Evolutionary conservation across 495 filamentous ascomycete genomes (phyloP), one percentile per base, ranked within the genome.

Genomic region (Immersiella caudata): DNA sequence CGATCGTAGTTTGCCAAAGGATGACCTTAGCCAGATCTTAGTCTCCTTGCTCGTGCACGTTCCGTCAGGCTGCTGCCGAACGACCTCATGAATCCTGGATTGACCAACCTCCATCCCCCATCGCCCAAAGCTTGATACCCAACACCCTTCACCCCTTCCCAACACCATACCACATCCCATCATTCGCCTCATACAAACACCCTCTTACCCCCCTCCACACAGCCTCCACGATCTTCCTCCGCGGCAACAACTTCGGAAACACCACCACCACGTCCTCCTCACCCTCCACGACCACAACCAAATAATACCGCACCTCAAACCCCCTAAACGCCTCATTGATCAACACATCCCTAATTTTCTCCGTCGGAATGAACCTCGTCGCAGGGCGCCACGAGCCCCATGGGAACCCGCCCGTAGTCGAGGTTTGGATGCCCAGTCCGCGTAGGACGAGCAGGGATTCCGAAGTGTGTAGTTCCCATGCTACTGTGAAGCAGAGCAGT

Each of bases 301-400:
- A 81, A 77, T 97, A 97, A 75, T 93, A 96, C 62, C 90, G 81
- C 57, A 97, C 94, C 78, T 93, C 92, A 75, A 97, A 96, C 50
- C 95, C 94, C 67, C 87, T 87, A 79, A 98, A 98, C 35, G 94
- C 95, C 78, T 99, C 95, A 77, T 97, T 93, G 55, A 99, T 91
- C 64, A 97, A 85, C 65, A 98, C 89, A 79, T 98, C 95, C 63
- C 91, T 89, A 50, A 98, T 96, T 74, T 91, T 87, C 2, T 88
- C 91, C 0, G 95, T 97, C 5, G 96, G 95, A 33, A 99, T 98
- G 74, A 98, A 99, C 65, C 94, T 82, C 62, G 93, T 74, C 65
- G 66, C 51, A 46, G 60, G 58, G 20, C 22, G 46, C 93, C 16
- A 85, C 82, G n/a, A 85, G 21, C 56, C 54, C 52, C 26, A 55